phyloP scores from a whole-genome alignment of 495 filamentous ascomycete genomes.

The Xylaria grammica region DNA sequence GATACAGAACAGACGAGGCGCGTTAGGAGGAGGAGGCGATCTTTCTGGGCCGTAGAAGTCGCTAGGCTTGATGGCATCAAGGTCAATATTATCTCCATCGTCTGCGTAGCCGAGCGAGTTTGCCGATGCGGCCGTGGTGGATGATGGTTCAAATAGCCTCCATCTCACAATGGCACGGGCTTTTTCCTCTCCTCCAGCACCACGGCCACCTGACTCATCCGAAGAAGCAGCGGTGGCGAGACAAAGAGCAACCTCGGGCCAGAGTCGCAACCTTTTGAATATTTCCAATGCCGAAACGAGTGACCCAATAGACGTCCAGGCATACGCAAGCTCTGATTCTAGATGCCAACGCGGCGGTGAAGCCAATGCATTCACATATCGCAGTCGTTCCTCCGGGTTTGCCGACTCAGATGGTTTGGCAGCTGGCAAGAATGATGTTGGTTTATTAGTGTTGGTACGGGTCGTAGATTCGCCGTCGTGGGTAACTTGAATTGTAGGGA shows the following conservation, averaged over 20 bases:
- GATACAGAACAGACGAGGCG: conserved; percentile 90
- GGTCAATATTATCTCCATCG: conserved; percentile 59
- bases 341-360: conserved; percentile 91
- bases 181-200: conserved; percentile 70
- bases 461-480: conserved; percentile 23
- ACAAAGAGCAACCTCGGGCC: conserved; percentile 94
- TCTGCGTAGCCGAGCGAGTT: conserved; percentile 34
- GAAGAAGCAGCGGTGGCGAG: conserved; percentile 64
- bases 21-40: conserved; percentile 74
- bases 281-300: conserved; percentile 92
- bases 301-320: conserved; percentile 87
- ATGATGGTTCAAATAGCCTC: conserved; percentile 70
- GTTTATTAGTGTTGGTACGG: conserved; percentile 35
- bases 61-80: conserved; percentile 55
- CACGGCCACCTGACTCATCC: conserved; percentile 64
- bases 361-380: conserved; percentile 79
- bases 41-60: conserved; percentile 65
- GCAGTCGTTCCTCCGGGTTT: conserved; percentile 72
- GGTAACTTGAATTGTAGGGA: conserved; percentile 50
- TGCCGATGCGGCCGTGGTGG: conserved; percentile 25
- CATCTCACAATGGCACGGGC: conserved; percentile 74
- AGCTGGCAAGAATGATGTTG: conserved; percentile 82
- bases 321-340: conserved; percentile 88
- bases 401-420: conserved; percentile 79
- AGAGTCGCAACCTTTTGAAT: conserved; percentile 91